phyloP scores from a whole-genome alignment of 2,329 filamentous ascomycete genomes.

The Chlorencoelia australis region DNA sequence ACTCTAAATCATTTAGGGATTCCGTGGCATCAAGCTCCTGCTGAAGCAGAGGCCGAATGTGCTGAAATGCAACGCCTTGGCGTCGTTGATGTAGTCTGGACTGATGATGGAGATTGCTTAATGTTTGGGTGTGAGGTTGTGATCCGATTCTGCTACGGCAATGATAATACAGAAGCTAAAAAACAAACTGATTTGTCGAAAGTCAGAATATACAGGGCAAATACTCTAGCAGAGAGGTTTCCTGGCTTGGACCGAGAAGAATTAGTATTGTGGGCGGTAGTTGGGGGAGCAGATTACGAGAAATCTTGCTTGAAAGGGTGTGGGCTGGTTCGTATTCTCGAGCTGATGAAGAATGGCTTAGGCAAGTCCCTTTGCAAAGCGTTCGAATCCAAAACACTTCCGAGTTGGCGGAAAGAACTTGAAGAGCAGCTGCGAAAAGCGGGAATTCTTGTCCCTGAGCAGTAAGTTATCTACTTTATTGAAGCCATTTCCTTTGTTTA shows the following conservation, averaged over 20 bases:
- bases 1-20: constrained; percentile 77
- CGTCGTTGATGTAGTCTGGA: constrained; percentile 81
- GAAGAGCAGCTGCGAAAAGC: neutral
- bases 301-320: constrained; percentile 78
- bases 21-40: constrained; percentile 71
- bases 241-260: constrained; percentile 64
- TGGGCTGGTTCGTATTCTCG: constrained; percentile 73
- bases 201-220: constrained; percentile 56
- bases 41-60: constrained; percentile 91
- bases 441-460: neutral
- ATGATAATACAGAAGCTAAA: constrained; percentile 48
- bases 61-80: constrained; percentile 70
- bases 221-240: constrained; percentile 35
- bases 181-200: constrained; percentile 61
- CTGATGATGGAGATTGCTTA: constrained; percentile 87
- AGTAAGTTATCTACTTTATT: too few relatives aligned
- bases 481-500: too few relatives aligned
- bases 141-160: constrained; percentile 70
- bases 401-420: constrained; percentile 1
- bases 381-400: neutral
- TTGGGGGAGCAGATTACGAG: constrained; percentile 89
- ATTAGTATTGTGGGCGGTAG: constrained; percentile 84
- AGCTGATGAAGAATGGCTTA: constrained; percentile 78
- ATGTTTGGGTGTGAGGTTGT: constrained; percentile 84
- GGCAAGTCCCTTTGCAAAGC: constrained; percentile 36